Evolutionary conservation across 176 grass and related monocot genomes (phyloP).

Genomic region (Musa acuminata): DNA sequence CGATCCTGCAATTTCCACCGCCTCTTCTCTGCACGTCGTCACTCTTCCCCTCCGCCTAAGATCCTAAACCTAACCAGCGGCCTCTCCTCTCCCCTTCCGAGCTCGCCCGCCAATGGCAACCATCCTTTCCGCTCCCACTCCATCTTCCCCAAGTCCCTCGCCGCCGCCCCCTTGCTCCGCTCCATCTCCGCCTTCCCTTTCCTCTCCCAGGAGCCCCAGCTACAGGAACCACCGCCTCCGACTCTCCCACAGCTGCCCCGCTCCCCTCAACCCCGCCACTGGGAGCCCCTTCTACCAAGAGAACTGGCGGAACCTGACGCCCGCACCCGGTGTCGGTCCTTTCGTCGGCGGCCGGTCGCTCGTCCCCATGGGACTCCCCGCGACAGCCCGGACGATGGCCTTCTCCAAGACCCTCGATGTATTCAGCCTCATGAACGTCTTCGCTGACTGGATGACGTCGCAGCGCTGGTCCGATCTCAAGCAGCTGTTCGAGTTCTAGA

Average conservation of each 20-base stretch:
- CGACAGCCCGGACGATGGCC: conserved; percentile 22
- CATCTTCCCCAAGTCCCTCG: conserved; percentile 10
- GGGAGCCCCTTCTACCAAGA: conserved; percentile 78
- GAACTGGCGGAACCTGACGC: conserved; percentile 69
- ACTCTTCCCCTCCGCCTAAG: neutral
- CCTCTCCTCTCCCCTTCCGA: neutral
- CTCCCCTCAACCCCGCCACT: conserved; percentile 71
- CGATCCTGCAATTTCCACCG: neutral
- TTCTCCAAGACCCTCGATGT: conserved; percentile 28
- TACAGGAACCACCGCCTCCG: conserved; percentile 30
- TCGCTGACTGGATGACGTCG: conserved; percentile 56
- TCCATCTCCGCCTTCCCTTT: conserved; percentile 54
- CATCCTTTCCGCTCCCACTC: conserved; percentile 39
- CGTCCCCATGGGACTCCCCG: conserved; percentile 13
- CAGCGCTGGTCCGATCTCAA: conserved; percentile 63
- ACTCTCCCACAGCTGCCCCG: conserved; percentile 19
- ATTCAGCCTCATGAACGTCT: conserved; percentile 49
- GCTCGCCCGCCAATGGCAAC: conserved; percentile 37
- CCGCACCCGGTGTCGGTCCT: conserved; percentile 8
- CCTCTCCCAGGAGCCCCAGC: conserved; percentile 62
- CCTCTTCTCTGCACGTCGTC: no score
- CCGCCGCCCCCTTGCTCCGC: conserved; percentile 27
- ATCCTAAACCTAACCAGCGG: conserved; percentile 40
- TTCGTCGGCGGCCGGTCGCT: conserved; percentile 37
- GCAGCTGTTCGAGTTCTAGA: conserved; percentile 74